A percentile compares a stretch with the other conserved stretches of the same genome.
These are phyloP conservation scores for Leishmania amazonensis DNA, from an alignment of 208 protist species.

Conservation along the genomic window DNA sequence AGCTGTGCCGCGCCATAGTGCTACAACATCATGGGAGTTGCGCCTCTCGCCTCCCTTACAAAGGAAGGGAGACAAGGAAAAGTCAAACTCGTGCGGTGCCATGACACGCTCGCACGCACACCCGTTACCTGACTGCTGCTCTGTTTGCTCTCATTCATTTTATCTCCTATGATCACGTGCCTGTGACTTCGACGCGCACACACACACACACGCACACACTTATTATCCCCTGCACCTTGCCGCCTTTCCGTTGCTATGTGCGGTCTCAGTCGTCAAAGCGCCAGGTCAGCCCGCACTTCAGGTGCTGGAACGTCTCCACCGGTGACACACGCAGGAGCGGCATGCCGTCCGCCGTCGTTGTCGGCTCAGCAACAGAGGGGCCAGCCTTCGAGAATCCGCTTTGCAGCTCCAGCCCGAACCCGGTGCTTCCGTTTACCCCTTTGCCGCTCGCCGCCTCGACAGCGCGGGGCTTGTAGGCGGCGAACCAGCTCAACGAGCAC, in stretches of 20 bases:
- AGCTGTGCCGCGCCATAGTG: background rate
- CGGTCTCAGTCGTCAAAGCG: constrained; percentile 32
- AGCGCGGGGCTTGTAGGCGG: constrained; percentile 20
- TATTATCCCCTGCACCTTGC: background rate
- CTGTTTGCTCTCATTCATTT: background rate
- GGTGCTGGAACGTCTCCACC: constrained; percentile 59
- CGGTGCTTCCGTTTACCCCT: background rate
- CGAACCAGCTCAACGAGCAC: constrained; percentile 71
- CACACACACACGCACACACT: background rate
- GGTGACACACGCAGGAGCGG: constrained; percentile 56
- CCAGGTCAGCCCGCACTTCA: constrained; percentile 73
- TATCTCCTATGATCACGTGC: background rate
- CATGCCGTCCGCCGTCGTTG: constrained; percentile 4
- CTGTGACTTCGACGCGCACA: background rate
- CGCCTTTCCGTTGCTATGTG: background rate
- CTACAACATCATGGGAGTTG: background rate
- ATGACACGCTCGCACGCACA: background rate
- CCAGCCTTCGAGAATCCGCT: constrained; percentile 21
- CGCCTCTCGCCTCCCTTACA: background rate
- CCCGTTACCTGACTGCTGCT: background rate
- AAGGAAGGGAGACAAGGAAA: background rate
- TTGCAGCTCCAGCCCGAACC: constrained; percentile 15
- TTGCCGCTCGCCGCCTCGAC: background rate
- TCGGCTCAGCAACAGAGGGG: background rate
- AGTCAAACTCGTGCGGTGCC: background rate